Evolutionary conservation across 106 monocot species (phyloP).

Genomic region (Dendrobium huoshanense): DNA sequence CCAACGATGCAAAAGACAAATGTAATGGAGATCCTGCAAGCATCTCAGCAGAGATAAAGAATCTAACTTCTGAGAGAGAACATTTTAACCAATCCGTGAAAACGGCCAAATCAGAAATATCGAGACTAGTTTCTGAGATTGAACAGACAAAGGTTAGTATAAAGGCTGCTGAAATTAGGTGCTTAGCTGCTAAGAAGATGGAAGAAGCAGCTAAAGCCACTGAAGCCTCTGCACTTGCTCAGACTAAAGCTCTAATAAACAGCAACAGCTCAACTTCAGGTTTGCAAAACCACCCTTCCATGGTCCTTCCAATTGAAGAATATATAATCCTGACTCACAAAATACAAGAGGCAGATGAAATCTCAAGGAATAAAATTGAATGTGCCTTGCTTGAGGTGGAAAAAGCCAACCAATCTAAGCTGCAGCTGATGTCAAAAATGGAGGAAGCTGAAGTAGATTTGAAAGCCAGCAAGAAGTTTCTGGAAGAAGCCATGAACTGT

Average conservation of each 20-base stretch:
- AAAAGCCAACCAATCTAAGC: slow-evolving; percentile 51
- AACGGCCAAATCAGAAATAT: slow-evolving; percentile 46
- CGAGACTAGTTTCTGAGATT: slow-evolving; percentile 42
- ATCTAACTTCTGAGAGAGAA: slow-evolving; percentile 61
- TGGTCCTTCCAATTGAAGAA: slow-evolving; percentile 50
- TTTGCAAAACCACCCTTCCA: slow-evolving; percentile 7
- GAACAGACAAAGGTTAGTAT: slow-evolving; percentile 49
- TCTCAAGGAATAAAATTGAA: slow-evolving; percentile 53
- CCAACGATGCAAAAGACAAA: slow-evolving; percentile 23
- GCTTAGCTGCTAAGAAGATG: slow-evolving; percentile 68
- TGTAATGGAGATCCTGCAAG: slow-evolving; percentile 18
- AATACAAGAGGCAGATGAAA: slow-evolving; percentile 62
- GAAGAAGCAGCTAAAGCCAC: slow-evolving; percentile 76
- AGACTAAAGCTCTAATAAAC: slow-evolving; percentile 42
- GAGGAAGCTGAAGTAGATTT: slow-evolving; percentile 55
- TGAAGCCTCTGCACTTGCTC: slow-evolving; percentile 49
- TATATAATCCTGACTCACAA: slow-evolving; percentile 46
- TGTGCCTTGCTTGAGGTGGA: slow-evolving; percentile 35
- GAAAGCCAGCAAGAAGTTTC: slow-evolving; percentile 35
- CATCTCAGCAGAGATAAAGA: slow-evolving; percentile 43
- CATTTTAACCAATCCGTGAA: slow-evolving; percentile 43
- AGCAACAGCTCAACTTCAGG: slow-evolving; percentile 17
- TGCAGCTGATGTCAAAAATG: slow-evolving; percentile 25
- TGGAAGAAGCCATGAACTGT: slow-evolving; percentile 56
- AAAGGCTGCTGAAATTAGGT: slow-evolving; percentile 53